phyloP scores from a whole-genome alignment of 2,329 filamentous ascomycete species.

The Endothia cerciana region DNA sequence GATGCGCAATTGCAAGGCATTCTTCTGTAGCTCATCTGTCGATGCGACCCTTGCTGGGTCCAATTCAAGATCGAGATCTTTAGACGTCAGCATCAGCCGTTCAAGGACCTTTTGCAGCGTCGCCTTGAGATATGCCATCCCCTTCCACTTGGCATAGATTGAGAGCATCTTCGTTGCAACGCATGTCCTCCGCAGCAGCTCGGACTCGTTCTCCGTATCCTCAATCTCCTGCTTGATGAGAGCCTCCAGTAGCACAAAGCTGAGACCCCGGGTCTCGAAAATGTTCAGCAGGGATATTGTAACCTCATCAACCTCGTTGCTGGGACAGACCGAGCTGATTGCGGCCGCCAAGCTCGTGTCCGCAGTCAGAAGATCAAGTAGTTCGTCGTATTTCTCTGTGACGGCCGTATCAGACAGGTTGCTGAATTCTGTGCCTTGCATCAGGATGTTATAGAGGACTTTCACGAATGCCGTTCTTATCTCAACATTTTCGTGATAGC shows the following conservation, averaged over 20 bases:
- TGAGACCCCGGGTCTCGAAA: constrained; percentile 68
- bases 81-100: constrained; percentile 66
- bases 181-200: constrained; percentile 68
- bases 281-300: constrained; percentile 70
- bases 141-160: constrained; percentile 74
- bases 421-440: constrained; percentile 74
- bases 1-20: constrained; percentile 66
- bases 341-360: constrained; percentile 66
- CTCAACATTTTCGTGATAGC: constrained; percentile 71
- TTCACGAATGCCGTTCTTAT: constrained; percentile 72
- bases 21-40: constrained; percentile 66
- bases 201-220: constrained; percentile 68
- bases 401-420: constrained; percentile 69
- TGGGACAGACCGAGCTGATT: constrained; percentile 68
- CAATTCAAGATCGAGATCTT: constrained; percentile 69
- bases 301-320: constrained; percentile 70
- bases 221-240: constrained; percentile 71
- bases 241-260: constrained; percentile 66
- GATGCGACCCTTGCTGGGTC: constrained; percentile 65
- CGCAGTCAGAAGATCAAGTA: constrained; percentile 64
- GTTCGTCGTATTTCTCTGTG: constrained; percentile 69
- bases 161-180: constrained; percentile 76
- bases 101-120: constrained; percentile 71
- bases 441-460: constrained; percentile 70
- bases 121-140: constrained; percentile 62